A percentile compares a stretch with the other conserved stretches of the same genome.
Evolutionary conservation across 2,329 filamentous ascomycete species (phyloP).

Genomic region (Bipolaris zeicola): DNA sequence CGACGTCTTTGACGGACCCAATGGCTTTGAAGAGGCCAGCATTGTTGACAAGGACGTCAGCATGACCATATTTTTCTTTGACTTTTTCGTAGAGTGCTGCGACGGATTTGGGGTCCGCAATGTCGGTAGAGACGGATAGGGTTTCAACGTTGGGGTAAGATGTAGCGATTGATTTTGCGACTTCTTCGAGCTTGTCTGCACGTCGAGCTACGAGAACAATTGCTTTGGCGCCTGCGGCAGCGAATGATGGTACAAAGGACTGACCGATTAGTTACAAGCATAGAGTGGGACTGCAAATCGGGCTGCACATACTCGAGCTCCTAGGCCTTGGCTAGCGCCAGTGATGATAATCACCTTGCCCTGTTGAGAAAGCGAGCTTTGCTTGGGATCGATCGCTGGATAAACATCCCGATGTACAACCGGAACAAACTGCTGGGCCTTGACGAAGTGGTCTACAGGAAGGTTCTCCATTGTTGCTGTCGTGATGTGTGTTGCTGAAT

Average conservation of each 20-base stretch:
- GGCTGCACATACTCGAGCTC: conserved; percentile 24
- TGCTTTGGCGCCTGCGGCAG: conserved; percentile 42
- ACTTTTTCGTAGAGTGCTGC: conserved; percentile 27
- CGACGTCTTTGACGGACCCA: conserved; percentile 21
- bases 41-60: conserved; percentile 25
- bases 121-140: conserved; percentile 38
- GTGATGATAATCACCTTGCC: conserved; percentile 51
- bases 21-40: conserved; percentile 23
- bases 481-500: neutral
- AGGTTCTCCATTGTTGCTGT: conserved; percentile 18
- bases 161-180: conserved; percentile 30
- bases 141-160: conserved; percentile 41
- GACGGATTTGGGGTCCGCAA: conserved; percentile 32
- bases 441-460: conserved; percentile 25
- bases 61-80: conserved; percentile 27
- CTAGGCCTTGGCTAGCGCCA: conserved; percentile 51
- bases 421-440: conserved; percentile 20
- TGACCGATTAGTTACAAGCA: neutral
- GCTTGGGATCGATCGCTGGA: conserved; percentile 48
- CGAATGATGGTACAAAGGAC: conserved; percentile 46
- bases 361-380: conserved; percentile 37
- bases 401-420: conserved; percentile 47
- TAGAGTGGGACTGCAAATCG: neutral
- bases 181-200: conserved; percentile 31
- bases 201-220: conserved; percentile 45